These are phyloP conservation scores for Tetraselmis striata DNA, from an alignment of 139 green algal genomes.

Conservation along the genomic window DNA sequence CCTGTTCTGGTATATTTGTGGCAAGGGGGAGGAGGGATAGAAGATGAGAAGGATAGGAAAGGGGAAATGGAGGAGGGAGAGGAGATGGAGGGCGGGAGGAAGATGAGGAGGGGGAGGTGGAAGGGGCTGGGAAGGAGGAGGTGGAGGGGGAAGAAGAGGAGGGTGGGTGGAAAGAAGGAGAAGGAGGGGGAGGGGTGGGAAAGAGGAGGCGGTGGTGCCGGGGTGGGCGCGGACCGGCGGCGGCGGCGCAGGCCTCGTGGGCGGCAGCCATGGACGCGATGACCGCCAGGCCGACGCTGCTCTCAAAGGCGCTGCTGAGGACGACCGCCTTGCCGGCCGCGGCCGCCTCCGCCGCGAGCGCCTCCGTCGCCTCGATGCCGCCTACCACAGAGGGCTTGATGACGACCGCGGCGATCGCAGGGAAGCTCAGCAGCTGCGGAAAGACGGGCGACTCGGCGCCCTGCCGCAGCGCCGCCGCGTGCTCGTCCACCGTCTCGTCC, in stretches of 20 bases:
- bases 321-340: constrained; percentile 40
- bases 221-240: too few relatives aligned
- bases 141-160: too few relatives aligned
- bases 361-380: constrained; percentile 46
- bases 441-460: constrained; percentile 9
- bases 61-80: too few relatives aligned
- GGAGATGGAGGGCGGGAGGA: too few relatives aligned
- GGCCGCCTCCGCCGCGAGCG: constrained; percentile 29
- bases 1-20: too few relatives aligned
- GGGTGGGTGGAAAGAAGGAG: too few relatives aligned
- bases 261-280: constrained; percentile 54
- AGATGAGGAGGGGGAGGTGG: too few relatives aligned
- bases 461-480: neutral
- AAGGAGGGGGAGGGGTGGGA: too few relatives aligned
- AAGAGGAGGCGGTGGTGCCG: neutral
- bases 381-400: constrained; percentile 74
- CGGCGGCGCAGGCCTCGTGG: constrained; percentile 32
- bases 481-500: constrained; percentile 82
- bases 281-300: constrained; percentile 44
- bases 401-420: constrained; percentile 52
- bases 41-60: too few relatives aligned
- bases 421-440: neutral
- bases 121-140: too few relatives aligned
- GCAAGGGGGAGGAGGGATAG: too few relatives aligned
- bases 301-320: constrained; percentile 79